Evolutionary conservation across 805 yeast genomes (phyloP).

Genomic region (Wickerhamiella azyma): DNA sequence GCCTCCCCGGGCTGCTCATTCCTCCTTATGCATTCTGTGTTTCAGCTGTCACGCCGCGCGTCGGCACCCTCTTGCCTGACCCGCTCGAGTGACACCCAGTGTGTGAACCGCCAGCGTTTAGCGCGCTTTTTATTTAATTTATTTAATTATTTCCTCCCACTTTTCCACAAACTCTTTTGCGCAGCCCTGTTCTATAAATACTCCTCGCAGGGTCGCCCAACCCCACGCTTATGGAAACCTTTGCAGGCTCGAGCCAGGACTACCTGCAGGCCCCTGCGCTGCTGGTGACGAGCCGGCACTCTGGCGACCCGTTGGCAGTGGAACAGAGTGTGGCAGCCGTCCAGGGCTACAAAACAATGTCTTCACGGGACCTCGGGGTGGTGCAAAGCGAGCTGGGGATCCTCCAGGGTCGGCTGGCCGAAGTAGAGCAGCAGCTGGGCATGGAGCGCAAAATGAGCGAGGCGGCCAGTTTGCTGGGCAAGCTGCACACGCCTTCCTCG

Average conservation of each 20-base stretch:
- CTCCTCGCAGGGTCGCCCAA: no score
- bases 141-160: no score
- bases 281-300: conserved; percentile 11
- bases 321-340: conserved; percentile 17
- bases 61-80: no score
- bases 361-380: conserved; percentile 14
- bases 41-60: no score
- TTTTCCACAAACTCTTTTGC: no score
- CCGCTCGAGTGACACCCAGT: no score
- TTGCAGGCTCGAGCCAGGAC: conserved; percentile 6
- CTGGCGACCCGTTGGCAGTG: conserved; percentile 7
- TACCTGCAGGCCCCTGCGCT: conserved; percentile 21
- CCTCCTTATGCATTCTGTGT: no score
- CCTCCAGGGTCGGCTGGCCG: conserved; percentile 12
- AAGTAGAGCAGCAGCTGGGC: conserved; percentile 14
- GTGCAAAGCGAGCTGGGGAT: conserved; percentile 13
- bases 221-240: not conserved
- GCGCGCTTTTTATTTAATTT: no score
- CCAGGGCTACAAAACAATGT: conserved; percentile 10
- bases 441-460: conserved; percentile 20
- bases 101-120: no score
- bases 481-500: conserved; percentile 10
- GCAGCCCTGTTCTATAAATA: no score
- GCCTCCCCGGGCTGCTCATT: no score
- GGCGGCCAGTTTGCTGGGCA: conserved; percentile 18